Conservation (phyloP, 2,329 filamentous ascomycete genomes). For the Fusarium liriodendri region DNA sequence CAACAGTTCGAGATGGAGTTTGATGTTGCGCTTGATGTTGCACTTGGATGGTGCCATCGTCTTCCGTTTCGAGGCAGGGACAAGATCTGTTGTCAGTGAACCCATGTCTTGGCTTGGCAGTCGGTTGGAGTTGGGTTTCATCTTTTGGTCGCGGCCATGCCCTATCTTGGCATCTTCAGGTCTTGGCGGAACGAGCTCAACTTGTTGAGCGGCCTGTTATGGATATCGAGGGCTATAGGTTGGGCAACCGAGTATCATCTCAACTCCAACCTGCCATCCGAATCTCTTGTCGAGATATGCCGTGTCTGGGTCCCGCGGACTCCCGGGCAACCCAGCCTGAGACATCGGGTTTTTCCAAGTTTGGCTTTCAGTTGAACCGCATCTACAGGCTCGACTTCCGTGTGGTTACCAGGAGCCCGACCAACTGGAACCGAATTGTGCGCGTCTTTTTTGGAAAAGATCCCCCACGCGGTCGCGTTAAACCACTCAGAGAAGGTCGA, state of each 20-base stretch:
- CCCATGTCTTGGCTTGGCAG: conserved; percentile 7
- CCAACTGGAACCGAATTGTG: conserved; percentile 21
- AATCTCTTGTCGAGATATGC: not conserved
- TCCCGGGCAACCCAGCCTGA: conserved; percentile 12
- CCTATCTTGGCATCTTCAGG: not conserved
- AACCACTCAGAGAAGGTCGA: conserved; percentile 3
- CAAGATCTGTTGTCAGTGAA: conserved; percentile 8
- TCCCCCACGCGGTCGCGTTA: conserved; percentile 10
- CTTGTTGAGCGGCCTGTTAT: not conserved
- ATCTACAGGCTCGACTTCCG: conserved; percentile 15
- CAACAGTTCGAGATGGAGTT: not conserved
- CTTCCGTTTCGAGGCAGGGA: not conserved
- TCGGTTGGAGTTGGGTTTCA: conserved; percentile 25
- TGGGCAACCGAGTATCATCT: conserved; percentile 18
- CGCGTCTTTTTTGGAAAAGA: not conserved
- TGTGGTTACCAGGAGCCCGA: conserved; percentile 20
- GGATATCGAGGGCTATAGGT: conserved; percentile 5
- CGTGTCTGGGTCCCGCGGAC: not conserved
- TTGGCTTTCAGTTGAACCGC: conserved; percentile 11
- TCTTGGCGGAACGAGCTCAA: not conserved
- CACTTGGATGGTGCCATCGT: not conserved
- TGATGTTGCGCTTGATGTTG: not conserved
- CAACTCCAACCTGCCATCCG: not conserved
- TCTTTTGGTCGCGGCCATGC: not conserved
- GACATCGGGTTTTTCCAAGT: not conserved